Percentiles rank a stretch among this genome's conserved stretches.
Evolutionary conservation across 192 early-diverging fungal species (phyloP).

Genomic region (Pilaira anomala): DNA sequence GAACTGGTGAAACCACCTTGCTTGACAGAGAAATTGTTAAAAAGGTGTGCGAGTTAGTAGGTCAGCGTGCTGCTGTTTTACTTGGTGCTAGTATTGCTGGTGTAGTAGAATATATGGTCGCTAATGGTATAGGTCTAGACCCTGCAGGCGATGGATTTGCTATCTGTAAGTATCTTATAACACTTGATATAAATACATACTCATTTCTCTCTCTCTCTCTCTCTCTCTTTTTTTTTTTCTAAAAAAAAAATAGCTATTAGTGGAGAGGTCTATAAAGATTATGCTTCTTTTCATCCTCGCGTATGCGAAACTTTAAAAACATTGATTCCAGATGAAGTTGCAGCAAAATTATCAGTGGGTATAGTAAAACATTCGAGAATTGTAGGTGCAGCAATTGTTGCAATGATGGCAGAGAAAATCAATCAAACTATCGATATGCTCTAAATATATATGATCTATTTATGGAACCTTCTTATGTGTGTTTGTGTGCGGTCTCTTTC

Average conservation of each 20-base stretch:
- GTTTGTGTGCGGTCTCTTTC: no score
- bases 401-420: constrained; percentile 39
- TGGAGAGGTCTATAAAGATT: constrained; percentile 39
- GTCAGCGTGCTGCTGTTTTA: constrained; percentile 70
- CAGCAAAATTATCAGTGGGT: constrained; percentile 31
- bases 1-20: constrained; percentile 61
- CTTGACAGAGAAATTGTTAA: constrained; percentile 78
- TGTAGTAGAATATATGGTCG: constrained; percentile 38
- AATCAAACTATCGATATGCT: constrained; percentile 10
- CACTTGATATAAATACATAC: not conserved
- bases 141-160: constrained; percentile 28
- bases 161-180: constrained; percentile 32
- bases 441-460: not conserved
- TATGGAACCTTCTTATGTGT: no score
- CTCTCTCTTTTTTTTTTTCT: not conserved
- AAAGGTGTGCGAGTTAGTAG: constrained; percentile 70
- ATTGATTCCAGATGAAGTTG: constrained; percentile 34
- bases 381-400: constrained; percentile 40
- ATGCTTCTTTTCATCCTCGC: constrained; percentile 39
- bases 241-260: constrained; percentile 25
- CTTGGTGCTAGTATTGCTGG: constrained; percentile 62
- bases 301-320: constrained; percentile 37
- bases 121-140: constrained; percentile 25
- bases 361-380: constrained; percentile 37
- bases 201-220: not conserved